Base-by-base conservation (phyloP, 2,329 filamentous ascomycete genomes). In the Reticulascus tulasneorum region DNA sequence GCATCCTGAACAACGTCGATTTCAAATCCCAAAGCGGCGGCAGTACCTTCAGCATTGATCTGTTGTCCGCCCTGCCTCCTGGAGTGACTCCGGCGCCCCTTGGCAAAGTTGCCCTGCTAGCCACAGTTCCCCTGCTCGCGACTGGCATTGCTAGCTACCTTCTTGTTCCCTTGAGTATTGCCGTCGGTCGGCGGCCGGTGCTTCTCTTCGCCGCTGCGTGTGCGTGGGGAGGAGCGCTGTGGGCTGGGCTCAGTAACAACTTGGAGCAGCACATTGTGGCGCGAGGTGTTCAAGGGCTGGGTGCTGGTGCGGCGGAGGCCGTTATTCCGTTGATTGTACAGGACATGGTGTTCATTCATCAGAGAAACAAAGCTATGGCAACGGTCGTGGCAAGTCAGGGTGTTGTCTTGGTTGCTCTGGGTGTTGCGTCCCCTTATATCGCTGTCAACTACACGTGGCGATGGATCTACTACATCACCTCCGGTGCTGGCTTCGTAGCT, bases 271-370 rank as follows among this genome's bases (percentile, higher is more conserved):
- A 63, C 31, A 29, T 62, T 3, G 47, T 50, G 1, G 59, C 59
- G 2, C 42, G 59, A 9, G 50, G 45, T 6, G 23, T 63, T 8
- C 51, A 61, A 41, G 60, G 58, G 0, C 38, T 63, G 5, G 60
- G 59, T 1, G 58, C 55, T 1, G 59, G 59, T 4, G 51, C 58
- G 0, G 54, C 58, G 9, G 57, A 60, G 34, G 56, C 59, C 0
- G 38, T 64, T 12, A 52, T 63, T 5, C 60, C 60, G 3, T 49
- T 63, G 8, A 56, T 64, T 24, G 52, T 61, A 1, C 59, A 63
- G 45, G 60, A 64, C 23, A 49, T 63, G 26, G 53, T 60, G 15
- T 63, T 63, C 18, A 51, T 62, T 12, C 59, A 64, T 35, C 51
- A 64, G 48, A 52, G 60, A 5, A 59, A 57, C 41, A 47, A 46